These are phyloP conservation scores for Aristolochia fimbriata DNA, from an alignment of 164 flowering plant genomes.

Conservation along the genomic window DNA sequence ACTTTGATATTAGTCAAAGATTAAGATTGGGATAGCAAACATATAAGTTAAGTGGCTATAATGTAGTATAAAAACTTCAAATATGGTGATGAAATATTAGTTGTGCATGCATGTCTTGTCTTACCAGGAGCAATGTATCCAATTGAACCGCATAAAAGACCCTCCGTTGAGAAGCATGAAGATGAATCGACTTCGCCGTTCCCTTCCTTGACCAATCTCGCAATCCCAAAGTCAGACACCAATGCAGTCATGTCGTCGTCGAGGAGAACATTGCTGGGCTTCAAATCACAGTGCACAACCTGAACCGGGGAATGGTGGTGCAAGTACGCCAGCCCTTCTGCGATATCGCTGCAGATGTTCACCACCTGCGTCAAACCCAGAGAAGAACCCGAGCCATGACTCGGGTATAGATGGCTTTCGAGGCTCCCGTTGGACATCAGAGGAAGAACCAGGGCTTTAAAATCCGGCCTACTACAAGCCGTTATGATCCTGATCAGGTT, in stretches of 20 bases:
- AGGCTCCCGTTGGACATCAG: slow-evolving; percentile 86
- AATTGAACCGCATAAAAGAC: slow-evolving; percentile 72
- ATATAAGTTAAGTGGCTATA: no score
- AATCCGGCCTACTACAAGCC: slow-evolving; percentile 67
- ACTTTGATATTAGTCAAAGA: no score
- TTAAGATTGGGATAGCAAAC: no score
- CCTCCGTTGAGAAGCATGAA: slow-evolving; percentile 53
- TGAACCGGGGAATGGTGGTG: slow-evolving; percentile 69
- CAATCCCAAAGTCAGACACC: slow-evolving; percentile 80
- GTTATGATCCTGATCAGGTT: slow-evolving; percentile 78
- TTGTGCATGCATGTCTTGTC: no score
- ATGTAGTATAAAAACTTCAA: background rate
- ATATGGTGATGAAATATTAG: background rate
- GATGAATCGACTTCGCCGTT: slow-evolving; percentile 28
- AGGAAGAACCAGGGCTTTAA: slow-evolving; percentile 82
- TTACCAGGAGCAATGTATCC: slow-evolving; percentile 95
- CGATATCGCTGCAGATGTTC: slow-evolving; percentile 67
- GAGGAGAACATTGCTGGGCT: slow-evolving; percentile 83
- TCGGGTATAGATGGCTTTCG: slow-evolving; percentile 61
- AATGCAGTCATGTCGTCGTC: slow-evolving; percentile 71
- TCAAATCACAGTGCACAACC: slow-evolving; percentile 80
- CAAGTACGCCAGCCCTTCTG: slow-evolving; percentile 79
- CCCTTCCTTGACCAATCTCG: slow-evolving; percentile 40
- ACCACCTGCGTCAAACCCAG: slow-evolving; percentile 55
- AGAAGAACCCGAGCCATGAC: slow-evolving; percentile 14